Base-by-base conservation (phyloP, 2,329 filamentous ascomycete species). In the Mycosphaerelloides madeirae region DNA sequence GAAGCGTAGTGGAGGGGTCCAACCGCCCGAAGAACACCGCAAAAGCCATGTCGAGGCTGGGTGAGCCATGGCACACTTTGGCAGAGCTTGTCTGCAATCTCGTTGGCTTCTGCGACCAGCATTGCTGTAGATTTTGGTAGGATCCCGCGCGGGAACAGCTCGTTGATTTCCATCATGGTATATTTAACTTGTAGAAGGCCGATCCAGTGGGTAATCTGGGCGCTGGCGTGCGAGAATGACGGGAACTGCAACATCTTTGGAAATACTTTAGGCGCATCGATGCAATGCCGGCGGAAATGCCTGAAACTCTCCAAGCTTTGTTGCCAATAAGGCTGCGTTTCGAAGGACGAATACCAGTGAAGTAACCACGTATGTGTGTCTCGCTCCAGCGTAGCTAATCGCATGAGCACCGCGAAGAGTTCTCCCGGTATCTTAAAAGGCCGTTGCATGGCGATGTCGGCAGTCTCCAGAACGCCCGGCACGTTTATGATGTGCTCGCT, bases 151-250 rank as follows among this genome's bases (percentile, higher is more conserved):
- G 16, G 22, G 43, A 36, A 45, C 2, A 29, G 4, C 33, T 29
- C n/a, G 18, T 40, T 41, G 19, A 45, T 16, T 8, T 45, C 43
- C 37, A 36, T 22, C 31, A 45, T 31, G 2, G 43, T 41, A 14
- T 36, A 16, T 20, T 45, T 41, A 16, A 41, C 36, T 15, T 41
- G 37, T 15, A 45, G 31, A 3, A 45, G 43, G 13, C 37, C 20
- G 8, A 44, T 38, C 41, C 41, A 44, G 41, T 44, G 38, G 15
- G 34, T 37, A 31, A 31, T 34, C 22, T 44, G 41, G 9, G 41
- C 41, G 31, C 41, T 44, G 12, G 41, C 41, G 29, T 44, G 34
- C 13, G 33, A 38, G 34, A 44, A 44, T 16, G 41, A 38, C 16
- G 41, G 28, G 25, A 44, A 44, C 14, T 34, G 35, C 11, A 44